phyloP scores from a whole-genome alignment of 495 filamentous ascomycete genomes.

The Lasiosphaeria miniovina region DNA sequence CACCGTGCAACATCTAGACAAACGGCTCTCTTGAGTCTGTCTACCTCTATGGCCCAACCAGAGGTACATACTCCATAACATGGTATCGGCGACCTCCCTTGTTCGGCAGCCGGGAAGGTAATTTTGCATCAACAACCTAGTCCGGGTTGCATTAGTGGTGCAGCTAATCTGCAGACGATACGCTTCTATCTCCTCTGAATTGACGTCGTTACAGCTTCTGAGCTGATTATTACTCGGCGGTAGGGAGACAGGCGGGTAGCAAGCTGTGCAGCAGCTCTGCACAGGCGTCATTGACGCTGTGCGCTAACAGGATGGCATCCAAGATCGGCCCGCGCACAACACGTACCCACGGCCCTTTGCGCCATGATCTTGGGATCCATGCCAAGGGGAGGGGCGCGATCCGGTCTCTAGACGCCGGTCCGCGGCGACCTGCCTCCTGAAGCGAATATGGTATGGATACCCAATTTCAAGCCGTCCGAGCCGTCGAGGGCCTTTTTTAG shows the following conservation, averaged over 20 bases:
- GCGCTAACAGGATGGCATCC: conserved; percentile 7
- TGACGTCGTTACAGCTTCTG: no score
- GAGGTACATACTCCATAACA: no score
- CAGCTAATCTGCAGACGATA: no score
- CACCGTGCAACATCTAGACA: no score
- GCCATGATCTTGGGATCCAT: background rate
- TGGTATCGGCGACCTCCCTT: no score
- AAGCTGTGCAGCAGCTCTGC: background rate
- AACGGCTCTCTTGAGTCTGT: no score
- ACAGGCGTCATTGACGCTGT: conserved; percentile 3
- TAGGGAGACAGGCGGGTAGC: background rate
- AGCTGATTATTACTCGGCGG: no score
- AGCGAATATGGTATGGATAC: conserved; percentile 2
- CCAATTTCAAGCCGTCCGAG: conserved; percentile 20
- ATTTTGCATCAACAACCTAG: no score
- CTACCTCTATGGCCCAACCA: no score
- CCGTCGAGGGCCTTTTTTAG: conserved; percentile 8
- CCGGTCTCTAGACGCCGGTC: conserved; percentile 8
- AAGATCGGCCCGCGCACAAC: conserved; percentile 10
- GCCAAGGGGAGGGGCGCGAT: conserved; percentile 19
- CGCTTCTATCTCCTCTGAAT: no score
- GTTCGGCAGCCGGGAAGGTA: no score
- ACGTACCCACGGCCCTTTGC: background rate
- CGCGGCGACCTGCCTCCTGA: conserved; percentile 9
- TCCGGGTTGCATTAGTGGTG: no score